A percentile compares a stretch with the other conserved stretches of the same genome.
These are phyloP conservation scores for Phytopythium ostracodes DNA, from an alignment of 352 stramenopile genomes.

Conservation along the genomic window DNA sequence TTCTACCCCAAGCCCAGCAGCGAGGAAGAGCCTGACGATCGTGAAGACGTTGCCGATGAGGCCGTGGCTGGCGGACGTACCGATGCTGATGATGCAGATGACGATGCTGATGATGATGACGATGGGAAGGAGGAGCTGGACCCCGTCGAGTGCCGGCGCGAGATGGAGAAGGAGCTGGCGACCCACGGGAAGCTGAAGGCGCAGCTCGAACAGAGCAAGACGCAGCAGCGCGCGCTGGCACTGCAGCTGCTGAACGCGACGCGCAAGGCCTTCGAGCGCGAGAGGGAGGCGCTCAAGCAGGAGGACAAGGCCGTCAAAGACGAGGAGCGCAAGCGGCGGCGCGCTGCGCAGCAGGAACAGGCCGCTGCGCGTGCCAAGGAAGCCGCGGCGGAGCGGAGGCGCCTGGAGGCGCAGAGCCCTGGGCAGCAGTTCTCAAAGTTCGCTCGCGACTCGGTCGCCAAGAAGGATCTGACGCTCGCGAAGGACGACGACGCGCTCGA, in stretches of 20 bases:
- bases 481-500: constrained; percentile 58
- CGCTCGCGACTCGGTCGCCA: constrained; percentile 41
- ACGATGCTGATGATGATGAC: constrained; percentile 11
- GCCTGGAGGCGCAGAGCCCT: constrained; percentile 7
- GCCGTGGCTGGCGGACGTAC: not conserved
- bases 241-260: constrained; percentile 62
- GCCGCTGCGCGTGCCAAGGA: constrained; percentile 42
- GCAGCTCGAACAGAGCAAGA: constrained; percentile 27
- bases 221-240: constrained; percentile 41
- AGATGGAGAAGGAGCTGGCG: constrained; percentile 37
- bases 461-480: constrained; percentile 45
- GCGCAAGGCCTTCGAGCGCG: constrained; percentile 48
- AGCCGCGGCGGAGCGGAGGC: constrained; percentile 15
- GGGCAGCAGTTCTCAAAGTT: constrained; percentile 30
- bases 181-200: constrained; percentile 23
- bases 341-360: constrained; percentile 39
- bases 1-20: constrained; percentile 26
- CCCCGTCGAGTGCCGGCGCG: constrained; percentile 33
- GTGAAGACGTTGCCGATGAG: constrained; percentile 8
- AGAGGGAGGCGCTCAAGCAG: constrained; percentile 40
- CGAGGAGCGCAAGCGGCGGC: constrained; percentile 39
- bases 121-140: constrained; percentile 28
- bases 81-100: not conserved
- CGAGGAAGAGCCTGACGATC: not conserved
- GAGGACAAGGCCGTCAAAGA: constrained; percentile 48